Percentiles rank a stretch among this genome's conserved stretches.
These are phyloP conservation scores for Aplosporella prunicola DNA, from an alignment of 2,329 filamentous ascomycete genomes.

Conservation along the genomic window DNA sequence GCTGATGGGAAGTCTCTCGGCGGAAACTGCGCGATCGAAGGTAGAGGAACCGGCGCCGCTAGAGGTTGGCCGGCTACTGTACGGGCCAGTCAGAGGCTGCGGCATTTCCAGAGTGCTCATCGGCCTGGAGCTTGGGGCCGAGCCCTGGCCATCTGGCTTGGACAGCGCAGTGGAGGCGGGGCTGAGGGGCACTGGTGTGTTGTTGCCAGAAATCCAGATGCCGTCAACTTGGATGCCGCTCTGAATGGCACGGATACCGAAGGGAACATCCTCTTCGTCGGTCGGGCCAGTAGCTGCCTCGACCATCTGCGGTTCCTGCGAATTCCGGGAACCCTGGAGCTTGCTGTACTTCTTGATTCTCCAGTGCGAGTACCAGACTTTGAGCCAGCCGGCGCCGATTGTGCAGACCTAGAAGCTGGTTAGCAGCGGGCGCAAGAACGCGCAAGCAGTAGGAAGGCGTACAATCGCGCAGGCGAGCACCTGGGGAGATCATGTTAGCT, in stretches of 20 bases:
- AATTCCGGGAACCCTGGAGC: conserved; percentile 26
- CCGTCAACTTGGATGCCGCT: conserved; percentile 76
- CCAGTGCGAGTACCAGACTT: conserved; percentile 44
- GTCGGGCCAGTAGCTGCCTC: conserved; percentile 43
- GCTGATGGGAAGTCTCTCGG: conserved; percentile 24
- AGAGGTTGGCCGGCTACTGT: conserved; percentile 28
- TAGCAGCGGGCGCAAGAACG: conserved; percentile 16
- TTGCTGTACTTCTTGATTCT: conserved; percentile 34
- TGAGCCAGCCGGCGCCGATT: conserved; percentile 57
- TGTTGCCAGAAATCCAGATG: conserved; percentile 48
- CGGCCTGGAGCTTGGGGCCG: conserved; percentile 2
- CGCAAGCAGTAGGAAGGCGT: conserved; percentile 15
- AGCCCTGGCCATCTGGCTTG: conserved; percentile 3
- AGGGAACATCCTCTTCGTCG: conserved; percentile 61
- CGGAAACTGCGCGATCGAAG: conserved; percentile 30
- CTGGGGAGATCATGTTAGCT: conserved; percentile 41
- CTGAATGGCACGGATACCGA: conserved; percentile 78
- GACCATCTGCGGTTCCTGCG: conserved; percentile 51
- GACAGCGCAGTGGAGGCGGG: conserved; percentile 14
- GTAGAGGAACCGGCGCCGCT: conserved; percentile 23
- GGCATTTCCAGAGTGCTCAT: conserved; percentile 4
- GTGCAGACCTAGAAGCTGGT: conserved; percentile 45
- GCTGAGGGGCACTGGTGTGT: conserved; percentile 32
- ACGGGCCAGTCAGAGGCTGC: conserved; percentile 12
- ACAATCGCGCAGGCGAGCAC: conserved; percentile 63